A percentile compares a stretch with the other conserved stretches of the same genome.
phyloP scores from a whole-genome alignment of 768 basidiomycete species.

The Trametes cubensis region DNA sequence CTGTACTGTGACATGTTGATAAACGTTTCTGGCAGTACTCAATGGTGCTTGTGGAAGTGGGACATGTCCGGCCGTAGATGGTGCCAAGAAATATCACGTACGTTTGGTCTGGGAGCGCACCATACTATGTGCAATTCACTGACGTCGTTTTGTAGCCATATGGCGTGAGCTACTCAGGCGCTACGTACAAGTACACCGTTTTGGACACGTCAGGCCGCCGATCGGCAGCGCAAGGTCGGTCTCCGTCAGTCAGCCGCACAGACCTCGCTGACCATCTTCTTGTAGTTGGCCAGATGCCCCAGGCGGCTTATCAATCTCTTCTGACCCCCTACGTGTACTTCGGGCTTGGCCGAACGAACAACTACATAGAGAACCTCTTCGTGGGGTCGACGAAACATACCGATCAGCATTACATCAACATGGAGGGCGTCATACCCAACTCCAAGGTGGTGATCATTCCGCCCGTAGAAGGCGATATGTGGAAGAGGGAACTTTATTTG shows the following conservation, averaged over 20 bases:
- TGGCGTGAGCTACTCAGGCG: conserved; percentile 92
- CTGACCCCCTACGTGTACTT: conserved; percentile 94
- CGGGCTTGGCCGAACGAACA: conserved; percentile 96
- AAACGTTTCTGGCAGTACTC: conserved; percentile 55
- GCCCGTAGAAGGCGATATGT: conserved; percentile 56
- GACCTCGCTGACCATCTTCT: conserved; percentile 9
- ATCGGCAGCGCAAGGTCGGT: conserved; percentile 84
- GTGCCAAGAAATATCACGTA: conserved; percentile 73
- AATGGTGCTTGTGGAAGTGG: conserved; percentile 92
- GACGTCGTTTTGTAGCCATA: conserved; percentile 63
- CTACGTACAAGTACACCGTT: conserved; percentile 96
- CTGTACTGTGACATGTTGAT: not conserved
- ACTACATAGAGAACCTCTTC: conserved; percentile 98
- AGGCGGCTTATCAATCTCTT: conserved; percentile 89
- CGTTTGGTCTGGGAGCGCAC: not conserved
- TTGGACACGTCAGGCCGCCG: conserved; percentile 87
- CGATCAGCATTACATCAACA: conserved; percentile 77
- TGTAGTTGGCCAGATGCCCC: conserved; percentile 87
- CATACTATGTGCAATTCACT: not conserved
- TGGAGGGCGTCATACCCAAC: conserved; percentile 98
- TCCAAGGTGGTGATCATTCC: conserved; percentile 96
- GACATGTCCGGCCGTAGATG: conserved; percentile 66
- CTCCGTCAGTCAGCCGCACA: not conserved
- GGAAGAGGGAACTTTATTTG: conserved; percentile 90
- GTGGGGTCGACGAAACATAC: conserved; percentile 86